A percentile compares a stretch with the other conserved stretches of the same genome.
Conservation (phyloP, 306 rosid genomes). For the Pyrus betulifolia region DNA sequence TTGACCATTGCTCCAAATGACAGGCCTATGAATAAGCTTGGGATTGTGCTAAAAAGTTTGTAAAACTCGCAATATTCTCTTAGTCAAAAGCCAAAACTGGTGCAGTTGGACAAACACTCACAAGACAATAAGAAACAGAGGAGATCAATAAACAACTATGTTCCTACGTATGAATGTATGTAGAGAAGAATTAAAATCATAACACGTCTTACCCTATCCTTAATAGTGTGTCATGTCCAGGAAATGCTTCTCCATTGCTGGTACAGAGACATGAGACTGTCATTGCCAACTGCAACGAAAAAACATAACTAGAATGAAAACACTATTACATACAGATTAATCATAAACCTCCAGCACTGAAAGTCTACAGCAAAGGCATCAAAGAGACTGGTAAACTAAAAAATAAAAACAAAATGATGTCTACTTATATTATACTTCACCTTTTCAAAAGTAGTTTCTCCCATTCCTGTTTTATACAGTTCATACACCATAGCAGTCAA, state of each 20-base stretch:
- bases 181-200: neutral
- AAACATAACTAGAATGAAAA: constrained; percentile 21
- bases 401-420: neutral
- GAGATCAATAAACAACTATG: neutral
- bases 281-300: constrained; percentile 66
- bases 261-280: constrained; percentile 58
- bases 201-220: constrained; percentile 72
- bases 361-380: neutral
- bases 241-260: constrained; percentile 71
- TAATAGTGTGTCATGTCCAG: constrained; percentile 74
- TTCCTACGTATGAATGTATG: neutral
- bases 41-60: no score
- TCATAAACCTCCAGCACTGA: neutral
- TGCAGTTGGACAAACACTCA: neutral
- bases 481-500: constrained; percentile 91
- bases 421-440: constrained; percentile 17
- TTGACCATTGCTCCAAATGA: no score
- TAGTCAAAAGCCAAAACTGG: neutral
- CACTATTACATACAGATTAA: neutral
- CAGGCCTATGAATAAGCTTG: no score
- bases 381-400: neutral
- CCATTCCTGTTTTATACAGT: constrained; percentile 88
- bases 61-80: neutral
- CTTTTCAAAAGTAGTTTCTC: constrained; percentile 91
- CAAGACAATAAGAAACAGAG: neutral